Evolutionary conservation across 371 early-diverging fungal genomes (phyloP).

Genomic region (Mortierella sp.): DNA sequence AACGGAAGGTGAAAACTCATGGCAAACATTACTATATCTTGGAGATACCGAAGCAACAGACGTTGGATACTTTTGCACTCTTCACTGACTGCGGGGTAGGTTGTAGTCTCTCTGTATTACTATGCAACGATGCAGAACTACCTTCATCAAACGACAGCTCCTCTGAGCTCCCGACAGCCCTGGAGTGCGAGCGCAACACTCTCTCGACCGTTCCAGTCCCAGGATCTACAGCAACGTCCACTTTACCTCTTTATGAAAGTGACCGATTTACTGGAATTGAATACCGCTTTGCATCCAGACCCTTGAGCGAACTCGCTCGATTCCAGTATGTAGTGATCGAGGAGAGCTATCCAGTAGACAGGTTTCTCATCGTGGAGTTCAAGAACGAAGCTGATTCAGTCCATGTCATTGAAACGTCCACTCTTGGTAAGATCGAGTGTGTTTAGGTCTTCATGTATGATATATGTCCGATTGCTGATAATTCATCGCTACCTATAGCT

Average conservation of each 20-base stretch:
- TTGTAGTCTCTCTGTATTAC: conserved; percentile 53
- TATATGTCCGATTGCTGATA: background rate
- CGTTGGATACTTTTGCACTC: conserved; percentile 56
- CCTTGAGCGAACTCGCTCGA: background rate
- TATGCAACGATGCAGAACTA: conserved; percentile 51
- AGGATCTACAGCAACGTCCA: conserved; percentile 54
- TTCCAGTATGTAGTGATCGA: conserved; percentile 58
- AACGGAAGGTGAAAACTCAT: background rate
- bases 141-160: background rate
- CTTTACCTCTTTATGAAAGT: conserved; percentile 24
- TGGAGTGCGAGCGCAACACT: conserved; percentile 25
- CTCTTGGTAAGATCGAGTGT: conserved; percentile 50
- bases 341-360: conserved; percentile 34
- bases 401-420: conserved; percentile 56
- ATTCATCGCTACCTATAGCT: conserved; percentile 8
- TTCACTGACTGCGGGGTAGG: conserved; percentile 54
- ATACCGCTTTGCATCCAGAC: conserved; percentile 13
- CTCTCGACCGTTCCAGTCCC: conserved; percentile 46
- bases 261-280: conserved; percentile 32
- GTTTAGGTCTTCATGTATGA: no score
- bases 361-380: conserved; percentile 62
- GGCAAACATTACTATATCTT: conserved; percentile 15
- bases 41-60: conserved; percentile 37
- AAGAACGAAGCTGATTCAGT: conserved; percentile 43
- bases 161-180: conserved; percentile 1